These are phyloP conservation scores for Sedum album DNA, from an alignment of 164 flowering plant species.

Conservation along the genomic window DNA sequence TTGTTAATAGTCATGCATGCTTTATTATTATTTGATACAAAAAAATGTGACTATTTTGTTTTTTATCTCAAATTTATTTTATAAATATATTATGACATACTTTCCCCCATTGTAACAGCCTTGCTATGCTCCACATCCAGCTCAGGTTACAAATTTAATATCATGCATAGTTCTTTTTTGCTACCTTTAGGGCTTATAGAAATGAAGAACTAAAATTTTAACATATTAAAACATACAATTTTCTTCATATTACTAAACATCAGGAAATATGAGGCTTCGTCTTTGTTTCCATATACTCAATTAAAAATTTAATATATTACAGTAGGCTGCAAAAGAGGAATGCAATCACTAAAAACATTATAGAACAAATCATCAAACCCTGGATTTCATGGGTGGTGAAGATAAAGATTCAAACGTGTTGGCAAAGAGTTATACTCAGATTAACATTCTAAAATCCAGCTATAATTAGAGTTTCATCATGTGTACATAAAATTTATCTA, in stretches of 20 bases:
- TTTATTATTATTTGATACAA: too few relatives aligned
- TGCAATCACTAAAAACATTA: neutral
- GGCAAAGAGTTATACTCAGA: neutral
- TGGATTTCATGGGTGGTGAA: neutral
- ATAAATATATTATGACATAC: neutral
- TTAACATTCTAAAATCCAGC: neutral
- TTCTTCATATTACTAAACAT: neutral
- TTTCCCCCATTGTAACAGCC: constrained; percentile 1
- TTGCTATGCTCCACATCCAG: constrained; percentile 8
- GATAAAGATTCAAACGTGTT: constrained; percentile 1
- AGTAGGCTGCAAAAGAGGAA: neutral
- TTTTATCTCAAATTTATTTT: neutral
- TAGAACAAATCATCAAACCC: neutral
- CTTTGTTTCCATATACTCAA: neutral
- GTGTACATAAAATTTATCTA: neutral
- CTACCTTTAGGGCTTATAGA: neutral
- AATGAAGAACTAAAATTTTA: neutral
- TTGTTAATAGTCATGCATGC: neutral
- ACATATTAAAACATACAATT: neutral
- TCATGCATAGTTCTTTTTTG: neutral
- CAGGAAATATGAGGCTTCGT: neutral
- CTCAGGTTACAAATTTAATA: neutral
- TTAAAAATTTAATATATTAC: neutral
- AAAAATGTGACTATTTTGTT: neutral
- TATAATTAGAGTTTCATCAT: constrained; percentile 5